These are phyloP conservation scores for Neotropicomus parvogracilis DNA, from an alignment of 1,284 basidiomycete genomes.

Conservation along the genomic window DNA sequence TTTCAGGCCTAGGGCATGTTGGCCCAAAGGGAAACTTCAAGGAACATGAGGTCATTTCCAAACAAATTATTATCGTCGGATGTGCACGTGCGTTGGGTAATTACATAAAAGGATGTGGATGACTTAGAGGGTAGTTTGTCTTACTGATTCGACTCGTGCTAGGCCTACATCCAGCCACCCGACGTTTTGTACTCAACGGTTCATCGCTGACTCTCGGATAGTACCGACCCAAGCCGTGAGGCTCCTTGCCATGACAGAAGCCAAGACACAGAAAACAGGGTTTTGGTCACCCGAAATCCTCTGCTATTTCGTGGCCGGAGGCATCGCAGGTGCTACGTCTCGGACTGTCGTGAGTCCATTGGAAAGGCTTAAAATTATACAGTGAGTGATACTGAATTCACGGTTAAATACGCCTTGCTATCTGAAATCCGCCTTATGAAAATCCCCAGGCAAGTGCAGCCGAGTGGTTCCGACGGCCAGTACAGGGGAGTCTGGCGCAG, in stretches of 20 bases:
- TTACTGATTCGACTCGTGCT: no score
- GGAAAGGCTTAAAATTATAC: conserved; percentile 92
- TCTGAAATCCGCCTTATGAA: conserved; percentile 6
- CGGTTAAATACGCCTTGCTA: not conserved
- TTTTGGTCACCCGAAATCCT: conserved; percentile 30
- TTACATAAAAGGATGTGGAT: no score
- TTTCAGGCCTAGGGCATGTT: no score
- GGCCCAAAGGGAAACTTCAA: no score
- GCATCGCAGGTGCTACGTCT: conserved; percentile 78
- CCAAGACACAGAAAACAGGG: conserved; percentile 29
- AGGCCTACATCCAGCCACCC: not conserved
- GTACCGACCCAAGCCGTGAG: conserved; percentile 5
- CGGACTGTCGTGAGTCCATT: conserved; percentile 90
- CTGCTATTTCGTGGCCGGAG: conserved; percentile 67
- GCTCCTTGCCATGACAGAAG: conserved; percentile 19
- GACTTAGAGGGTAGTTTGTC: no score
- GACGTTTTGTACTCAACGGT: conserved; percentile 3
- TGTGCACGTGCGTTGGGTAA: no score
- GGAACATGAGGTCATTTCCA: not conserved
- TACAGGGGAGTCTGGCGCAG: conserved; percentile 84
- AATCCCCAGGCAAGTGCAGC: conserved; percentile 72
- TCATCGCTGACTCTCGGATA: conserved; percentile 4
- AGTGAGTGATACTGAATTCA: conserved; percentile 50
- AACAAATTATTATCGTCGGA: no score
- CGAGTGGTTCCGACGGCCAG: conserved; percentile 53